Evolutionary conservation across 1,284 basidiomycete genomes (phyloP).

Genomic region (Tilletia setariae): DNA sequence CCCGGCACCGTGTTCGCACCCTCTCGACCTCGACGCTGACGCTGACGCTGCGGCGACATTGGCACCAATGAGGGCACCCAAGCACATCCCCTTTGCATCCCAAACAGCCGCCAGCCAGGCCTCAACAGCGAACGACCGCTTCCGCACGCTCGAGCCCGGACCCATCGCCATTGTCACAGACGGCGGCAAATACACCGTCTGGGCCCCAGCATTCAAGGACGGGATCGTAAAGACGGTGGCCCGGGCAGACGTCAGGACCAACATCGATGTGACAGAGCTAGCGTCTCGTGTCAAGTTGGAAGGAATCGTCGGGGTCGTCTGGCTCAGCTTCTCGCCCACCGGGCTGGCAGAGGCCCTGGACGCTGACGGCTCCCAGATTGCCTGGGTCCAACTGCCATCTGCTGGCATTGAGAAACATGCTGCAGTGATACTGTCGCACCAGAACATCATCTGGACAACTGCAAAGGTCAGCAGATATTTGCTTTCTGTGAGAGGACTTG

Average conservation of each 20-base stretch:
- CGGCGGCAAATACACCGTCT: conserved; percentile 2
- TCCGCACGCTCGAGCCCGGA: not conserved
- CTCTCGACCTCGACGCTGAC: too few relatives aligned
- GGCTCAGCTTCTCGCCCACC: conserved; percentile 17
- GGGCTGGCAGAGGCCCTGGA: conserved; percentile 18
- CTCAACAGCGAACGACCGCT: too few relatives aligned
- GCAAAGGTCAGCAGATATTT: conserved; percentile 26
- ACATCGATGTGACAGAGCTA: not conserved
- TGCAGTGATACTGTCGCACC: conserved; percentile 21
- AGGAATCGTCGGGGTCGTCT: conserved; percentile 21
- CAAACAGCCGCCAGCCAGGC: too few relatives aligned
- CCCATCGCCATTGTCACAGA: conserved; percentile 13
- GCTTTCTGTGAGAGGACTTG: not conserved
- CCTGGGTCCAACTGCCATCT: conserved; percentile 40
- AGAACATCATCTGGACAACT: conserved; percentile 30
- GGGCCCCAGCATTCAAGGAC: conserved; percentile 7
- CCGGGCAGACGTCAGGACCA: not conserved
- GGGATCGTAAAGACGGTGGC: not conserved
- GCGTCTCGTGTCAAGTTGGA: not conserved
- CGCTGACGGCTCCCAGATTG: conserved; percentile 11
- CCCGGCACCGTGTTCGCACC: too few relatives aligned
- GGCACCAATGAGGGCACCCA: too few relatives aligned
- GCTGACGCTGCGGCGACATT: too few relatives aligned
- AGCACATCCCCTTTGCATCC: too few relatives aligned
- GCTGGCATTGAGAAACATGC: conserved; percentile 34